Evolutionary conservation across 768 basidiomycete genomes (phyloP).

Genomic region (Lentinus tigrinus): DNA sequence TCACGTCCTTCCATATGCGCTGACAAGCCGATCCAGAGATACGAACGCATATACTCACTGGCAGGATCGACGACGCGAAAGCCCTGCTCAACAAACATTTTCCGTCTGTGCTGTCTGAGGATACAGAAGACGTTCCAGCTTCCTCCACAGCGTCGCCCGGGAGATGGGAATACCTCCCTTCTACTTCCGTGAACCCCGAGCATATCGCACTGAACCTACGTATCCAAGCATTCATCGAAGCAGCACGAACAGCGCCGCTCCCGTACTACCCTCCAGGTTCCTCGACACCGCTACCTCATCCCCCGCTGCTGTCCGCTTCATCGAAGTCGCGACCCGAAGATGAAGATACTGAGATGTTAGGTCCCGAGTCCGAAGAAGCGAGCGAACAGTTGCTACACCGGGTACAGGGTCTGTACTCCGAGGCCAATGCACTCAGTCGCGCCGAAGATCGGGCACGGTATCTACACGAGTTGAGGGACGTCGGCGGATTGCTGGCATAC

Average conservation of each 20-base stretch:
- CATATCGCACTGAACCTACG: slow-evolving; percentile 84
- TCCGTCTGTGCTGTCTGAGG: slow-evolving; percentile 59
- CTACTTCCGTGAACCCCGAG: slow-evolving; percentile 68
- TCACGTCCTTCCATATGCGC: background rate
- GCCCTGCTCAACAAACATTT: slow-evolving; percentile 68
- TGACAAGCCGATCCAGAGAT: slow-evolving; percentile 51
- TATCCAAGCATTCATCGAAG: slow-evolving; percentile 85
- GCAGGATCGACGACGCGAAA: slow-evolving; percentile 72
- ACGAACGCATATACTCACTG: slow-evolving; percentile 64
- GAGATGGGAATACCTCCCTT: slow-evolving; percentile 47
- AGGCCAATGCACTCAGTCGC: slow-evolving; percentile 55
- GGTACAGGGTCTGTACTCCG: slow-evolving; percentile 66
- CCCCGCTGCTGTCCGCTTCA: slow-evolving; percentile 8
- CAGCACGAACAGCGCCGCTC: slow-evolving; percentile 71
- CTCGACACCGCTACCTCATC: slow-evolving; percentile 7
- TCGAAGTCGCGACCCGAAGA: background rate
- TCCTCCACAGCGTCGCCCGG: slow-evolving; percentile 25
- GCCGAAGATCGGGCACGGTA: slow-evolving; percentile 60
- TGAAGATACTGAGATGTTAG: slow-evolving; percentile 13
- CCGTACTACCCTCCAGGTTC: slow-evolving; percentile 34
- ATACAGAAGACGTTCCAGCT: slow-evolving; percentile 1
- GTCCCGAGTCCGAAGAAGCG: slow-evolving; percentile 29
- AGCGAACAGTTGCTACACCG: slow-evolving; percentile 49
- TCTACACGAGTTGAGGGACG: slow-evolving; percentile 67
- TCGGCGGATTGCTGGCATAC: slow-evolving; percentile 82